phyloP scores from a whole-genome alignment of 768 basidiomycete species.

The Kondoa subrosea region DNA sequence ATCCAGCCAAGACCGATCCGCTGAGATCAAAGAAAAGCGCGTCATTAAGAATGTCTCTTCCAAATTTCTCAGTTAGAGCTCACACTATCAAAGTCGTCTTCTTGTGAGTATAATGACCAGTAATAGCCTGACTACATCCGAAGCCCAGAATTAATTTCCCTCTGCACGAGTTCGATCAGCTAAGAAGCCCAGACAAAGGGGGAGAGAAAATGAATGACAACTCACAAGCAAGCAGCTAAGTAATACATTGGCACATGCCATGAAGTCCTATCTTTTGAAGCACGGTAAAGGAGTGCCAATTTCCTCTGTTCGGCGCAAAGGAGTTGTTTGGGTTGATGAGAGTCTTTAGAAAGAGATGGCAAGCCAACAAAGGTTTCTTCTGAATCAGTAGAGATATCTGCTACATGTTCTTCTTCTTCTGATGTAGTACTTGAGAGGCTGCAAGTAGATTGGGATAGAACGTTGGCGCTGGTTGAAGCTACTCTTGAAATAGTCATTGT shows the following conservation, averaged over 20 bases:
- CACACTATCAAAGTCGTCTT: slow-evolving; percentile 6
- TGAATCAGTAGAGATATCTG: no score
- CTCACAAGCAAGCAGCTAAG: not conserved
- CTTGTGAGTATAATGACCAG: slow-evolving; percentile 5
- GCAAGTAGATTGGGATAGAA: no score
- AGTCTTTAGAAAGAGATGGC: no score
- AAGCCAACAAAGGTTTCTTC: no score
- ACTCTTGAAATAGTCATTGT: no score
- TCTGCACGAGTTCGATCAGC: not conserved
- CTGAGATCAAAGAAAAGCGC: no score
- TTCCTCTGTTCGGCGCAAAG: not conserved
- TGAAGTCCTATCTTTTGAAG: not conserved
- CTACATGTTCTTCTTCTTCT: no score
- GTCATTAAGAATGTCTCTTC: no score
- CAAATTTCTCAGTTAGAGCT: no score
- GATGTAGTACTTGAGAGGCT: no score
- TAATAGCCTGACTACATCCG: slow-evolving; percentile 2
- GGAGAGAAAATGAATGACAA: not conserved
- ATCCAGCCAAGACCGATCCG: slow-evolving; percentile 5
- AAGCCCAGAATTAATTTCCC: slow-evolving; percentile 8
- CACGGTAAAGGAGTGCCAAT: not conserved
- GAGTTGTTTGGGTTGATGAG: no score
- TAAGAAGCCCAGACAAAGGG: not conserved
- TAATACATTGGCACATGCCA: not conserved
- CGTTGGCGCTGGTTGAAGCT: no score